Evolutionary conservation across 805 yeast genomes (phyloP), one percentile per base, ranked within the genome.

Genomic region (Starmerella apis): DNA sequence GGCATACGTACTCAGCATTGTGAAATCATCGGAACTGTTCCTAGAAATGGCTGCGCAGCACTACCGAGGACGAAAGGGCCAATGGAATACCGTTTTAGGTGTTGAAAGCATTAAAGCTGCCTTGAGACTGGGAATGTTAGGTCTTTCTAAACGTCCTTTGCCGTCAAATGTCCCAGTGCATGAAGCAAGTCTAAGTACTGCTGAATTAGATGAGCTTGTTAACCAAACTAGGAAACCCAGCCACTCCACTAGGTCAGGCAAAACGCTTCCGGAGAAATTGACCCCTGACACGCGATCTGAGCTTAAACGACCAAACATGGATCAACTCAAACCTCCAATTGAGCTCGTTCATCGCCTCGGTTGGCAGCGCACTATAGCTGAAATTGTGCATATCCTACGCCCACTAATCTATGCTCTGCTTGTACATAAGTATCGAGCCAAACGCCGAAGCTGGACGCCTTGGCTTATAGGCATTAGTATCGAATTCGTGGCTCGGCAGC

Each of bases 341-440:
- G 55, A 61, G 19, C 59, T 69, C 11, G 28, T 70, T 45, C 64
- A 63, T 22, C 54, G 49, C 25, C 53, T 68, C 33, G 23, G 35
- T 11, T 38, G 52, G 13, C 53, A 54, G 19, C 61, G 57, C 13
- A 47, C 58, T 4, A 38, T 48, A 3, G 67, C 67, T 14, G 73
- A 69, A 51, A 45, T 64, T 3, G 43, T 65, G 36, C 59, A 62
- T 24, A 66, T 70, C n/a, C 43, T 68, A 38, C 61, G 73, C 14
- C 73, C 73, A 0, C 52, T 69, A 27, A 46, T 68, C 4, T 69
- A 70, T 53, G 68, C 71, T 6, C n/a, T 56, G 19, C 50, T 68
- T 43, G 59, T 63, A 4, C 62, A 58, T 53, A 48, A 54, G 31
- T 60, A 47, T 45, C 58, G 65, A 5, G 37, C 43, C 16, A 42